Conservation (phyloP, 768 basidiomycete species). For the Amanita pseudoporphyria region DNA sequence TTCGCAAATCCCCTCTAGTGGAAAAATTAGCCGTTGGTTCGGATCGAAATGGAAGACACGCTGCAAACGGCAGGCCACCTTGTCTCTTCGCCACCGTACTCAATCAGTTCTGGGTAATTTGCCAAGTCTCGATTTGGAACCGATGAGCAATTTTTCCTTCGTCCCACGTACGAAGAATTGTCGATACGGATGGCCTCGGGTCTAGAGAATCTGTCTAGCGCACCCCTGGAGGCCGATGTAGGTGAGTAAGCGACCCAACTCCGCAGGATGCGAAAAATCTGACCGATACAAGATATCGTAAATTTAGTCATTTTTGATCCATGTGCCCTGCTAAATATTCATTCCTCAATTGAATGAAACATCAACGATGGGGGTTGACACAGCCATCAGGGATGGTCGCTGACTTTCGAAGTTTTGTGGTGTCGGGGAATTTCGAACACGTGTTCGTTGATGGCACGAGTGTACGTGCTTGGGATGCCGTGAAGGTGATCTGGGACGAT, state of each 20-base stretch:
- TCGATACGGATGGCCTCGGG: background rate
- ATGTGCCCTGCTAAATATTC: background rate
- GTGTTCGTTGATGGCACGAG: background rate
- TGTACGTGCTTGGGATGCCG: background rate
- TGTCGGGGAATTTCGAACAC: background rate
- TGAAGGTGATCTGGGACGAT: background rate
- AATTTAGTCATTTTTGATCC: background rate
- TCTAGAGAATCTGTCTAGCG: background rate
- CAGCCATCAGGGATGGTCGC: background rate
- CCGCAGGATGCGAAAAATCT: background rate
- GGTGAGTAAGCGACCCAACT: background rate
- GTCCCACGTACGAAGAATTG: background rate
- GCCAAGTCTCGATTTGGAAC: background rate
- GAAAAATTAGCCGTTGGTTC: background rate
- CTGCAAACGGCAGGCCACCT: background rate
- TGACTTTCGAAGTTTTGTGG: background rate
- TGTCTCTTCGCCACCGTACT: background rate
- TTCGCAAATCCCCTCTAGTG: slow-evolving; percentile 1
- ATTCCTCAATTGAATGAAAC: background rate
- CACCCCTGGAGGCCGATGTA: background rate
- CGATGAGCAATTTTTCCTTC: background rate
- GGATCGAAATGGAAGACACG: slow-evolving; percentile 7
- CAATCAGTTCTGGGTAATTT: background rate
- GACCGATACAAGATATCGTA: background rate
- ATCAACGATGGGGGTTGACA: background rate